Evolutionary conservation across 2,329 filamentous ascomycete genomes (phyloP).

Genomic region (Chaetomium sp.): DNA sequence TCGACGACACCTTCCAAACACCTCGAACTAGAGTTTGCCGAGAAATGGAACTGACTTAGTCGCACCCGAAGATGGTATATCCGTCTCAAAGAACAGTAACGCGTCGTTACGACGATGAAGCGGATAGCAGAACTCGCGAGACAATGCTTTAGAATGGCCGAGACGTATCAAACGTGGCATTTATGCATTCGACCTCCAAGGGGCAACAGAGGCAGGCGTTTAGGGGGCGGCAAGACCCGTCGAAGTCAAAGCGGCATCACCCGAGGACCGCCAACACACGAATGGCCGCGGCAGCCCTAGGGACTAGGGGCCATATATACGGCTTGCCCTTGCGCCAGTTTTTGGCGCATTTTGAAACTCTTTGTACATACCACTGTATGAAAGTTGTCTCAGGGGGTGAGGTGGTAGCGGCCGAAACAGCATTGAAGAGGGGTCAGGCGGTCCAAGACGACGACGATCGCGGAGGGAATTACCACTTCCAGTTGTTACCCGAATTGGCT

Average conservation of each 20-base stretch:
- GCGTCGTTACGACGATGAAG: slow-evolving; percentile 19
- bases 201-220: not conserved
- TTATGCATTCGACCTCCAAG: not conserved
- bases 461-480: not conserved
- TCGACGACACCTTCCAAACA: too few species aligned
- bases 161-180: not conserved
- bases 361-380: slow-evolving; percentile 52
- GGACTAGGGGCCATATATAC: slow-evolving; percentile 59
- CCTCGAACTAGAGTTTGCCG: not conserved
- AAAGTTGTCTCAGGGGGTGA: too few species aligned
- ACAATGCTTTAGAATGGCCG: not conserved
- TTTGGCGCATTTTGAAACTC: slow-evolving; percentile 54
- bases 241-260: not conserved
- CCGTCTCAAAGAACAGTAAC: slow-evolving; percentile 15
- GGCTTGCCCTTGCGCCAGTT: slow-evolving; percentile 50
- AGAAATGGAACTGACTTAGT: too few species aligned
- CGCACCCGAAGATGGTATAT: too few species aligned
- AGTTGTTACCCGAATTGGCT: not conserved
- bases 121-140: slow-evolving; percentile 10
- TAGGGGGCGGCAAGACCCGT: not conserved
- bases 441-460: not conserved
- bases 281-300: slow-evolving; percentile 55
- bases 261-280: slow-evolving; percentile 44
- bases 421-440: not conserved
- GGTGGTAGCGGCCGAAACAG: not conserved